Evolutionary conservation across 2,329 filamentous ascomycete species (phyloP).

Genomic region (Cladosporium austrohemisphaericum): DNA sequence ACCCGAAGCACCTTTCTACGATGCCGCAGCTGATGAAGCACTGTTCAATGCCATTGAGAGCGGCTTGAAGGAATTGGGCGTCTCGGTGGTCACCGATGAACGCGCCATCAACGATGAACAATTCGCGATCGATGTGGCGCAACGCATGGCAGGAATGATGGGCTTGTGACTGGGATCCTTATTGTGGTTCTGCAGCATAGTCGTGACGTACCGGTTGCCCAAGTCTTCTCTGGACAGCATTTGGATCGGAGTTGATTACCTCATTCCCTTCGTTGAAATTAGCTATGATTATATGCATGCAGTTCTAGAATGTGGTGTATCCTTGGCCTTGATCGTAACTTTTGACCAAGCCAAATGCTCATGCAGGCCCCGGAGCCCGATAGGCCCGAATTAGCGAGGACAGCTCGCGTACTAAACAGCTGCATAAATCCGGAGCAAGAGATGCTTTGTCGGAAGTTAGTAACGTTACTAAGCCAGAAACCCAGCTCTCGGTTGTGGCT

Average conservation of each 20-base stretch:
- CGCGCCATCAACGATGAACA: slow-evolving; percentile 53
- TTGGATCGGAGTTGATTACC: too few relatives aligned
- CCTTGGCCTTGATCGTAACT: too few relatives aligned
- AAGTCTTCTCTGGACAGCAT: too few relatives aligned
- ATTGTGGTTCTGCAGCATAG: too few relatives aligned
- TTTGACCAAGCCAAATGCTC: too few relatives aligned
- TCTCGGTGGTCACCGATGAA: slow-evolving; percentile 51
- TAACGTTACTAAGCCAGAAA: not conserved
- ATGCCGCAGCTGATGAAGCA: slow-evolving; percentile 45
- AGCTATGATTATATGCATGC: too few relatives aligned
- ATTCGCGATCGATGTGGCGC: slow-evolving; percentile 50
- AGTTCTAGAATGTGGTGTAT: too few relatives aligned
- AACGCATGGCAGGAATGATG: slow-evolving; percentile 29
- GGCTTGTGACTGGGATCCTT: slow-evolving; percentile 7
- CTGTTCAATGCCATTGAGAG: slow-evolving; percentile 48
- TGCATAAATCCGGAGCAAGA: not conserved
- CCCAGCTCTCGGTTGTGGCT: too few relatives aligned
- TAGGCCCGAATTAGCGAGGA: too few relatives aligned
- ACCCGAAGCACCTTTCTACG: slow-evolving; percentile 52
- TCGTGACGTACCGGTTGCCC: too few relatives aligned
- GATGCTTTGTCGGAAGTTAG: not conserved
- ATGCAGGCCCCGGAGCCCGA: too few relatives aligned
- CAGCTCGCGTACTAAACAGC: not conserved
- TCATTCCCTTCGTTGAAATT: too few relatives aligned
- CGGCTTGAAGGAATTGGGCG: slow-evolving; percentile 47